phyloP scores from a whole-genome alignment of 371 early-diverging fungal species.

The Haplosporangium sp. region DNA sequence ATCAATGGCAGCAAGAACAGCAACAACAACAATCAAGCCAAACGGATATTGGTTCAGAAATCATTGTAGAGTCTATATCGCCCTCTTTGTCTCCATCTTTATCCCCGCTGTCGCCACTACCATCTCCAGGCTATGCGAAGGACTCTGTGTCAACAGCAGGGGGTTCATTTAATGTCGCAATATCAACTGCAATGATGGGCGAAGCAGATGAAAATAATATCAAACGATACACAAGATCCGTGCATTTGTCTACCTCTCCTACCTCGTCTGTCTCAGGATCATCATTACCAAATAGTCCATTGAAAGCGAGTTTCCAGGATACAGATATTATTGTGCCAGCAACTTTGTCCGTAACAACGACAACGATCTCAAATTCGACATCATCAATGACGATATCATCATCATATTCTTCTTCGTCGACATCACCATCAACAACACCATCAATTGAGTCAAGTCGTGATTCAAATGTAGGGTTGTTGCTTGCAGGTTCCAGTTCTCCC shows the following conservation, averaged over 20 bases:
- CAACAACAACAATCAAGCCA: neutral
- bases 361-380: neutral
- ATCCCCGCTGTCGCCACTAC: neutral
- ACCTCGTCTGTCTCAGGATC: neutral
- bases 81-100: neutral
- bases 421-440: too few species aligned
- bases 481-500: neutral
- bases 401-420: too few species aligned
- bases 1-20: neutral
- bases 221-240: neutral
- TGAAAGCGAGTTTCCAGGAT: neutral
- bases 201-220: conserved; percentile 2
- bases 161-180: neutral
- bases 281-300: conserved; percentile 4
- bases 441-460: neutral
- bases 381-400: neutral
- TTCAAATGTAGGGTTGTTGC: neutral
- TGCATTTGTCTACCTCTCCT: neutral
- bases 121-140: neutral
- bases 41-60: too few species aligned
- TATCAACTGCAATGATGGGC: neutral
- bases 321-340: neutral
- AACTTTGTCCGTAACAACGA: too few species aligned
- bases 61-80: too few species aligned
- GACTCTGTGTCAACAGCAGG: neutral